These are phyloP conservation scores for Cnidoscolus chayamansa DNA, from an alignment of 441 rosid species.

Conservation along the genomic window DNA sequence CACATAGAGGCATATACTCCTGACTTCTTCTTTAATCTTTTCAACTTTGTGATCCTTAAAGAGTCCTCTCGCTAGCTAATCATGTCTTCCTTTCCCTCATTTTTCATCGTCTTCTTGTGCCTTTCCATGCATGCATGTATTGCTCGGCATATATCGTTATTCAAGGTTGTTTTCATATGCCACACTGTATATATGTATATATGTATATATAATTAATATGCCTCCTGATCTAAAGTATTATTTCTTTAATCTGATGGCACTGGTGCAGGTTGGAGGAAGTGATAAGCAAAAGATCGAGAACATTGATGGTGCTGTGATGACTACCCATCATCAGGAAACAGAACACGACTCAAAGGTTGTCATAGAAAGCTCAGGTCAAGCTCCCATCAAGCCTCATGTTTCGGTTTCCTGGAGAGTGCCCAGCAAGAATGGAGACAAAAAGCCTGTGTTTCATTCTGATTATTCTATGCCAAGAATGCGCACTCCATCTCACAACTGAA, in stretches of 20 bases:
- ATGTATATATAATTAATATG: neutral
- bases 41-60: neutral
- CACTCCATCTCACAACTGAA: conserved; percentile 48
- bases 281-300: conserved; percentile 2
- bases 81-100: conserved; percentile 23
- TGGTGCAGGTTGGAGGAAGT: conserved; percentile 28
- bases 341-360: conserved; percentile 10
- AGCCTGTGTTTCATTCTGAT: conserved; percentile 41
- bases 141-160: conserved; percentile 37
- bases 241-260: neutral
- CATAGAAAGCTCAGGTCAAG: conserved; percentile 22
- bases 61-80: neutral
- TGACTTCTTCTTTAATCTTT: neutral
- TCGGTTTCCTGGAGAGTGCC: conserved; percentile 30
- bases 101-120: conserved; percentile 30
- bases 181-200: neutral
- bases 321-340: neutral
- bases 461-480: conserved; percentile 51
- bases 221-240: no score
- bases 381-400: conserved; percentile 25
- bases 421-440: conserved; percentile 13
- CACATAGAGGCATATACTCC: neutral
- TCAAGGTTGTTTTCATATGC: neutral
- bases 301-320: neutral
- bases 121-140: conserved; percentile 36